Conservation (phyloP, 371 early-diverging fungal genomes). For the Rhizopus arrhizus region DNA sequence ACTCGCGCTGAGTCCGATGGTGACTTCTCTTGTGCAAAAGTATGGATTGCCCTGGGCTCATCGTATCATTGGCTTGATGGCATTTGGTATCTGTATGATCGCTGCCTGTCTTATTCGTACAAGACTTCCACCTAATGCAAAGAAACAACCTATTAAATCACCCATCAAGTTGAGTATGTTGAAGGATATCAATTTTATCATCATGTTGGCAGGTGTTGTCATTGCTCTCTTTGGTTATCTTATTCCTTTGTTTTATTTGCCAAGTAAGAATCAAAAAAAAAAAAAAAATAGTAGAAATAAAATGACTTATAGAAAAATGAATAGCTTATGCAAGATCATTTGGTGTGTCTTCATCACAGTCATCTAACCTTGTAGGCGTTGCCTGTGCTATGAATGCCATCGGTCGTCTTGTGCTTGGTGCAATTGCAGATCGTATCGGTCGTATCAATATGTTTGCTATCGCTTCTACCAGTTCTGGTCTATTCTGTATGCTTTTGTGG, state of each 20-base stretch:
- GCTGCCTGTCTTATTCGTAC: conserved; percentile 36
- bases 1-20: conserved; percentile 46
- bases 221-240: conserved; percentile 41
- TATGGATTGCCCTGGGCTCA: conserved; percentile 42
- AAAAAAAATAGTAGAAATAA: not conserved
- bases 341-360: conserved; percentile 25
- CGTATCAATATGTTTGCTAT: conserved; percentile 47
- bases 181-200: conserved; percentile 28
- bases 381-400: conserved; percentile 52
- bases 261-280: conserved; percentile 26
- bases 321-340: conserved; percentile 33
- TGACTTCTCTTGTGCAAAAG: conserved; percentile 41
- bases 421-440: conserved; percentile 66
- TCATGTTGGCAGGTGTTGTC: conserved; percentile 38
- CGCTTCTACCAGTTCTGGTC: conserved; percentile 32
- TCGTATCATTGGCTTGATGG: conserved; percentile 43
- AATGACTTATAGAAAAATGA: not conserved
- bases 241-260: conserved; percentile 39
- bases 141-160: conserved; percentile 21
- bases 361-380: conserved; percentile 36
- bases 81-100: conserved; percentile 37
- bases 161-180: conserved; percentile 34
- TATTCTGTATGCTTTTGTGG: conserved; percentile 56
- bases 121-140: conserved; percentile 29
- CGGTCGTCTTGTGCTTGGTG: conserved; percentile 69